Evolutionary conservation across 2,329 filamentous ascomycete species (phyloP), one percentile per base, ranked within the genome.

Genomic region (Botrytis byssoidea): DNA sequence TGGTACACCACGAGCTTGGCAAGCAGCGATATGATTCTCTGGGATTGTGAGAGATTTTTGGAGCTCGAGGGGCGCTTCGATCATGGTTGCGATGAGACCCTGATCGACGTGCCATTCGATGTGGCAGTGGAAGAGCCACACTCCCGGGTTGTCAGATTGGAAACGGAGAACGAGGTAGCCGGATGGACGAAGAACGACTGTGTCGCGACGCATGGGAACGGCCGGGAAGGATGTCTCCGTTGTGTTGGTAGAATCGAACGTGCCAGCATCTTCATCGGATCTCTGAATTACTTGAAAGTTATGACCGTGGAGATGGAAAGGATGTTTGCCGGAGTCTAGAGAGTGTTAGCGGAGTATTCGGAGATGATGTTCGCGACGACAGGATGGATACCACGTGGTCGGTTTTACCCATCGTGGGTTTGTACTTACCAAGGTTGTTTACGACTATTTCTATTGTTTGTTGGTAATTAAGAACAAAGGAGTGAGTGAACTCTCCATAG

Each of bases 111-210:
- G 92, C 91, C 91, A 95, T 79, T 93, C 91, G 71, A 95, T 91
- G 80, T 95, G 93, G 82, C 92, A 95, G 82, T 94, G 92, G 83
- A 94, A 92, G 6, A 92, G 81, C 90, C 90, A 92, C 35, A 92
- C 84, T 78, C 90, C 90, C 18, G 91, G 89, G 77, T 93, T 93
- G 79, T 92, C 86, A 1, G 90, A 89, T 73, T 84, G 83, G 83
- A 91, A 92, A n/a, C 90, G 85, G 35, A 95, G 79, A 18, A 94
- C 88, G 37, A 92, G 86, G 81, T 92, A 89, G 0, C 92, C 91
- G 46, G 88, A 85, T 0, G 91, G 90, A 32, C 86, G 86, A 0
- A 94, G 82, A 3, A 91, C 86, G 0, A 92, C 82, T 0, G 91
- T 93, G 75, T 95, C 93, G 3, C 92, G 85, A 4, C 91, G 85